Base-by-base conservation (phyloP, 2,329 filamentous ascomycete species). In the Pseudogymnoascus sp. region DNA sequence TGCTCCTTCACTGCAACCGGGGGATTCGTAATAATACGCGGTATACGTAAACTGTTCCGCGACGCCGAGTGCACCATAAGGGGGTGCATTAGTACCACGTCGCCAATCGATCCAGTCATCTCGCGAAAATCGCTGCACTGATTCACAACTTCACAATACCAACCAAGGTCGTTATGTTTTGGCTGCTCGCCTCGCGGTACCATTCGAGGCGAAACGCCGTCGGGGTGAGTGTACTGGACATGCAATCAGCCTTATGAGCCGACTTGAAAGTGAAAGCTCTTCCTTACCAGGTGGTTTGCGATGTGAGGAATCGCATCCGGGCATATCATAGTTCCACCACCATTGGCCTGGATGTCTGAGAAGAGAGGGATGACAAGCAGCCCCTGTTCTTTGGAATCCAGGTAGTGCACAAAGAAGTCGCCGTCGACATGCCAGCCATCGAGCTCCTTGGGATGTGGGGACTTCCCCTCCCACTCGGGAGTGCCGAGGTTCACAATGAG, bases 391-490 rank as follows among this genome's bases (percentile, higher is more conserved):
- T 83, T 83, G 19, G 82, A 86, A 71, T 90, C 87, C 37, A 90
- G 81, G 67, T 86, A 90, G 75, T 90, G 87, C 4, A 87, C 79
- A 71, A 90, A 90, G 73, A 88, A 89, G 68, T 90, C 86, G 7
- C 87, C 86, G 73, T 89, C 86, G 16, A 88, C 84, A 73, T 89
- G 87, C 86, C 87, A 90, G 21, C 77, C 77, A 6, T 77, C 70
- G 21, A 88, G 75, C 0, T 83, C 78, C 61, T 80, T 76, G 0
- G 84, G 84, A 37, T 78, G 73, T 2, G 80, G 73, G 7, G 79
- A 76, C 60, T 77, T 77, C 4, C 81, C 80, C 65, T 83, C 81
- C 59, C 76, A 76, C 61, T 81, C 79, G 0, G 79, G 71, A 1
- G 79, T 83, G 11, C 87, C 87, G 6, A 90, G 79, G 73, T 89